Evolutionary conservation across 2,329 filamentous ascomycete species (phyloP), one percentile per base, ranked within the genome.

Genomic region (Penicillium sp.): DNA sequence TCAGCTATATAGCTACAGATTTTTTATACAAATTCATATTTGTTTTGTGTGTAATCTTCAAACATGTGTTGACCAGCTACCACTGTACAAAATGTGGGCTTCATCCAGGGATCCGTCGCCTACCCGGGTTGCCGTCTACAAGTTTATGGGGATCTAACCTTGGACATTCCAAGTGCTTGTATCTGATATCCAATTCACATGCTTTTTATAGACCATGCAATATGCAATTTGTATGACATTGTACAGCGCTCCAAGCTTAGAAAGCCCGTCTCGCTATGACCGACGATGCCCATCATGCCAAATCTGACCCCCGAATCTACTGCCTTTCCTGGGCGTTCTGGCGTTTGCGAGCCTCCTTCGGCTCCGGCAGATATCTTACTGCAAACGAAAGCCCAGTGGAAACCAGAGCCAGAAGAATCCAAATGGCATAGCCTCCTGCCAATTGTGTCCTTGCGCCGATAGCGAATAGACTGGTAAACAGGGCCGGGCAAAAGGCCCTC

Each of bases 391-490:
- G 60, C 4, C 60, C 67, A 7, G 66, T 44, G 2, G 75, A 75
- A 52, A 80, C 49, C 0, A 68, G 71, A 57, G 38, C 47, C 64
- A 48, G 65, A n/a, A 22, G 73, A 71, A 57, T 77, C 57, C 87
- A 90, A 45, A 86, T 82, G 4, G 88, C 71, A 59, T 92, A 85
- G 0, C 90, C 89, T 38, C 79, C 70, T 0, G 89, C 64, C 51
- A 87, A 81, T 57, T 87, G 83, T 13, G 81, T 79, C 39, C 82
- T 79, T 2, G 86, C 85, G 1, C 89, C 87, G 1, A 85, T 64
- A 0, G 90, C 89, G 60, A 85, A 93, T 4, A 93, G 64, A 47
- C 80, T 87, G 0, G 87, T 83, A 42, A 89, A 86, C 0, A 85
- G 63, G 0, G 84, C 87, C 0, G 90, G 90, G 0, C 82, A 80